These are phyloP conservation scores for Mucor velutinosus DNA, from an alignment of 371 early-diverging fungal species.

Conservation along the genomic window DNA sequence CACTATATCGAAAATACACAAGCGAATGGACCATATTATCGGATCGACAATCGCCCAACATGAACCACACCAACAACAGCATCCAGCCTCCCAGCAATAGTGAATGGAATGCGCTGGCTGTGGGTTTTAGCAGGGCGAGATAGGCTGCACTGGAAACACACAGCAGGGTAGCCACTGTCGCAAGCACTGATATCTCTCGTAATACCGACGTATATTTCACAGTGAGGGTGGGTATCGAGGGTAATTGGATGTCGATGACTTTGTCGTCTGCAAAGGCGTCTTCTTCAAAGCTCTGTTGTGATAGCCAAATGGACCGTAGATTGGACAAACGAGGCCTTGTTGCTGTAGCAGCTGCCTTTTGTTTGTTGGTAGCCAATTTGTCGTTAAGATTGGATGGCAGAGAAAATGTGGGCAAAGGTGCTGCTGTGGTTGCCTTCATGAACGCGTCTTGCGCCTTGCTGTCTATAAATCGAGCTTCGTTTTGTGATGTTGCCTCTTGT, in stretches of 20 bases:
- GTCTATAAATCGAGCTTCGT: background rate
- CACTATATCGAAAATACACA: slow-evolving; percentile 3
- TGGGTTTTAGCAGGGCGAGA: background rate
- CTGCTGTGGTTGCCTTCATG: background rate
- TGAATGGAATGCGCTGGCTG: background rate
- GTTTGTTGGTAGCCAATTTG: slow-evolving; percentile 3
- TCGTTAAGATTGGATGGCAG: slow-evolving; percentile 13
- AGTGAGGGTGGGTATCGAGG: background rate
- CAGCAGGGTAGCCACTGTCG: background rate
- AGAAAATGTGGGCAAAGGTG: slow-evolving; percentile 8
- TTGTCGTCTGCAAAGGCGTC: slow-evolving; percentile 10
- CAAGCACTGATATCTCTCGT: background rate
- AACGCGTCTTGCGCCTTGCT: slow-evolving; percentile 8
- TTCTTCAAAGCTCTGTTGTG: slow-evolving; percentile 14
- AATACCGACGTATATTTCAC: background rate
- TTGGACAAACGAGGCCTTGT: slow-evolving; percentile 30
- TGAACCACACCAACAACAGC: slow-evolving; percentile 7
- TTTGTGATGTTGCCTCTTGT: background rate
- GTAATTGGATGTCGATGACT: slow-evolving; percentile 12
- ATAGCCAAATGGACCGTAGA: slow-evolving; percentile 33
- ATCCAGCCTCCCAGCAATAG: background rate
- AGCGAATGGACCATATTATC: background rate
- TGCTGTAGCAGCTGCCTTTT: background rate
- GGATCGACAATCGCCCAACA: background rate
- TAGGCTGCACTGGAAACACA: background rate